phyloP scores from a whole-genome alignment of 495 filamentous ascomycete species.

The Podospora anserina region DNA sequence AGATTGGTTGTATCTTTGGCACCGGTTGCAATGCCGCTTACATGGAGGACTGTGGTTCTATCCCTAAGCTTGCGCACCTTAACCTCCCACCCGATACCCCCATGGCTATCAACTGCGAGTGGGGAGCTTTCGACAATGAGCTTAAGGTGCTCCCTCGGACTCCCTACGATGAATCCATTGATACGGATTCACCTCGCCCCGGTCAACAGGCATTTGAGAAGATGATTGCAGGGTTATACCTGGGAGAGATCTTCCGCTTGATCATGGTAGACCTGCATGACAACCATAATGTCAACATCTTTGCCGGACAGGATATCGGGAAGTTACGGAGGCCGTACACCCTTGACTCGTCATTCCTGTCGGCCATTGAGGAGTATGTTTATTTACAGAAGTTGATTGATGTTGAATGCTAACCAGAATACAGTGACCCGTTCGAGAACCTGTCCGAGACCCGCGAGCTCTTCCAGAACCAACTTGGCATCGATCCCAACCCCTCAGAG shows the following conservation, averaged over 20 bases:
- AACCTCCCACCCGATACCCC: constrained; percentile 85
- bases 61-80: constrained; percentile 92
- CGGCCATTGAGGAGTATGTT: constrained; percentile 79
- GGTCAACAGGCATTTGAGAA: constrained; percentile 97
- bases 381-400: not conserved
- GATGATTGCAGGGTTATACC: constrained; percentile 94
- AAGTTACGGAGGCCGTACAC: constrained; percentile 78
- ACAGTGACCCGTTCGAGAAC: constrained; percentile 88
- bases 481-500: constrained; percentile 67
- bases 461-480: constrained; percentile 68
- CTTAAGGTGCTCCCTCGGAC: constrained; percentile 87
- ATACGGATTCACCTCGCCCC: constrained; percentile 88
- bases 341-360: constrained; percentile 91
- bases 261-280: constrained; percentile 82
- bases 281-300: constrained; percentile 71
- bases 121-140: constrained; percentile 98
- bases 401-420: constrained; percentile 7
- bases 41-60: constrained; percentile 87
- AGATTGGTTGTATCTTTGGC: constrained; percentile 97
- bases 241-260: constrained; percentile 92
- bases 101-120: constrained; percentile 99
- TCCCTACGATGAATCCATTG: constrained; percentile 77
- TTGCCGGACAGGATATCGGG: constrained; percentile 75
- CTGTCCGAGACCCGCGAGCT: constrained; percentile 78
- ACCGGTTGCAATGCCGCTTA: constrained; percentile 98